A percentile compares a stretch with the other conserved stretches of the same genome.
Conservation (phyloP, 768 basidiomycete genomes). For the Suillus hirtellus region DNA sequence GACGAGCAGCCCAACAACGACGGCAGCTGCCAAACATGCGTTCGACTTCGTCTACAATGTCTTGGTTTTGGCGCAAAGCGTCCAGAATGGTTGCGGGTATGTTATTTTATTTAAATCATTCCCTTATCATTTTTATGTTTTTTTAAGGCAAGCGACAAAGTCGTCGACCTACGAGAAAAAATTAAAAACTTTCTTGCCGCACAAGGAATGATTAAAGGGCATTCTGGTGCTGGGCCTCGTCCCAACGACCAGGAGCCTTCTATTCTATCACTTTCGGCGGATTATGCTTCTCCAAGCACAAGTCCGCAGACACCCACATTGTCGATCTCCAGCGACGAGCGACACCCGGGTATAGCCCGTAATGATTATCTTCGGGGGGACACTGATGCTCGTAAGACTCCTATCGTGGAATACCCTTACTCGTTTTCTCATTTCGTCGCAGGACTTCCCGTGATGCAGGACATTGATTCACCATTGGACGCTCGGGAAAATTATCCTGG, state of each 20-base stretch:
- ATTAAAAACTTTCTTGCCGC: constrained; percentile 78
- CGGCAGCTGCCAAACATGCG: constrained; percentile 73
- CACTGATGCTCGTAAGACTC: constrained; percentile 29
- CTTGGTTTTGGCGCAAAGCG: constrained; percentile 85
- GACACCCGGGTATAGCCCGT: constrained; percentile 34
- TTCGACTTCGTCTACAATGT: constrained; percentile 79
- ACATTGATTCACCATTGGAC: constrained; percentile 33
- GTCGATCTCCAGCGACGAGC: constrained; percentile 43
- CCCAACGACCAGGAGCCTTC: constrained; percentile 55
- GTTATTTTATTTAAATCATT: neutral
- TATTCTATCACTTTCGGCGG: constrained; percentile 50
- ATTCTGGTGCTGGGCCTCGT: constrained; percentile 69
- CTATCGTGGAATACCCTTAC: neutral
- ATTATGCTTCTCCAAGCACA: constrained; percentile 40
- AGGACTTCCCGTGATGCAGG: constrained; percentile 34
- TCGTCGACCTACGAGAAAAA: constrained; percentile 68
- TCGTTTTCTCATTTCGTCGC: constrained; percentile 6
- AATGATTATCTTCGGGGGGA: constrained; percentile 19
- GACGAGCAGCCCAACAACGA: constrained; percentile 67
- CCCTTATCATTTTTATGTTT: neutral
- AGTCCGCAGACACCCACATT: constrained; percentile 50
- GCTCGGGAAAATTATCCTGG: constrained; percentile 28
- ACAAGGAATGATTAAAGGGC: constrained; percentile 89
- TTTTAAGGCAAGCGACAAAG: constrained; percentile 67
- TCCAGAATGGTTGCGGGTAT: constrained; percentile 81